Evolutionary conservation across 441 rosid species (phyloP).

Genomic region (Populus hybrid): DNA sequence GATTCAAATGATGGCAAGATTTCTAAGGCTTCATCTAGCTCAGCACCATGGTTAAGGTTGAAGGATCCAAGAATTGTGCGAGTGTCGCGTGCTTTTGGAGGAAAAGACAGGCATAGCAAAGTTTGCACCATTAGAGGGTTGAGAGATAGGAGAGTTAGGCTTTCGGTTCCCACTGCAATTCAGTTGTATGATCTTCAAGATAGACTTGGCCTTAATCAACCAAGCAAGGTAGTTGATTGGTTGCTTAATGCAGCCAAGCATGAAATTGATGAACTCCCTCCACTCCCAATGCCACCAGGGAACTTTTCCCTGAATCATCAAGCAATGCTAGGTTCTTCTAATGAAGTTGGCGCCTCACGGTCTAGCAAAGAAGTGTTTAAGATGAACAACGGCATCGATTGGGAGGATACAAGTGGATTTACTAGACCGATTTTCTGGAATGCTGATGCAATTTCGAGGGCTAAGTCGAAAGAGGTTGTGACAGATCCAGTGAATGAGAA

Average conservation of each 20-base stretch:
- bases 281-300: conserved; percentile 61
- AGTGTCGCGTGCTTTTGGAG: conserved; percentile 72
- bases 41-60: conserved; percentile 56
- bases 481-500: conserved; percentile 23
- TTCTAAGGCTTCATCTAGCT: conserved; percentile 39
- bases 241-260: conserved; percentile 66
- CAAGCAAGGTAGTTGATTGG: conserved; percentile 95
- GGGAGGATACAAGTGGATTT: conserved; percentile 25
- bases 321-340: conserved; percentile 27
- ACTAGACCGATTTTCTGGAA: conserved; percentile 31
- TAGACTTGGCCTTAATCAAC: conserved; percentile 79
- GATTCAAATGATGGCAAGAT: conserved; percentile 34
- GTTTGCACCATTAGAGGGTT: conserved; percentile 88
- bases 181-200: conserved; percentile 93
- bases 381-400: conserved; percentile 20
- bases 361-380: conserved; percentile 43
- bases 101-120: conserved; percentile 96
- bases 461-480: conserved; percentile 30
- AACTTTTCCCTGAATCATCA: conserved; percentile 36
- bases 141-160: conserved; percentile 83
- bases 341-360: conserved; percentile 25
- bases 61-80: conserved; percentile 89
- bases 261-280: conserved; percentile 89
- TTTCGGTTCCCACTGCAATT: conserved; percentile 86
- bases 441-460: conserved; percentile 27